These are phyloP conservation scores for Cercospora citrullina DNA, from an alignment of 2,329 filamentous ascomycete species.

Conservation along the genomic window DNA sequence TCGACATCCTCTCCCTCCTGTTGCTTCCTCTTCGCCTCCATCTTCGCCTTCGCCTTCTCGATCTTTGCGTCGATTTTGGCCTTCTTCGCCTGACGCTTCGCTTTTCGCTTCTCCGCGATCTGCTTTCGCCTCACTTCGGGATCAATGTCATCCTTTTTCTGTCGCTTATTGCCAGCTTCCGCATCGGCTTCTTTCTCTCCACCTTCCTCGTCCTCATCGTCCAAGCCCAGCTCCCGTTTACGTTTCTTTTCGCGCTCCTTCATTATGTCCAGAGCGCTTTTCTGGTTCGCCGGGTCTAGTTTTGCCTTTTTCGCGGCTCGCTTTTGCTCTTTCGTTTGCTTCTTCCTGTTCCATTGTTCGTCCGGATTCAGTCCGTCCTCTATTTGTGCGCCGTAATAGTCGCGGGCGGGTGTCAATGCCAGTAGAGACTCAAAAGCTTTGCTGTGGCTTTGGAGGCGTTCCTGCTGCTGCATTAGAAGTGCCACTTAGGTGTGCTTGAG, in stretches of 20 bases:
- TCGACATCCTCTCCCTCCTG: conserved; percentile 30
- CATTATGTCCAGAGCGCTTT: conserved; percentile 90
- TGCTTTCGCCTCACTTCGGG: conserved; percentile 36
- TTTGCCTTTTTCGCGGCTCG: conserved; percentile 81
- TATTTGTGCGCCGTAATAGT: conserved; percentile 65
- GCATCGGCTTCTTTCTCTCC: conserved; percentile 41
- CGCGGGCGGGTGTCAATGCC: conserved; percentile 84
- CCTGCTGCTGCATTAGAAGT: conserved; percentile 40
- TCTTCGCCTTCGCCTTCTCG: conserved; percentile 43
- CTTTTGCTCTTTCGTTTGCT: conserved; percentile 90
- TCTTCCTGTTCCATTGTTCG: conserved; percentile 92
- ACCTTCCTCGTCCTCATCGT: conserved; percentile 39
- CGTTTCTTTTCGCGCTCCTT: conserved; percentile 80
- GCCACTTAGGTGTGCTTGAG: too few species aligned
- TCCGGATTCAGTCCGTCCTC: conserved; percentile 69
- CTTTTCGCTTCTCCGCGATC: conserved; percentile 47
- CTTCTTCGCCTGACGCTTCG: conserved; percentile 49
- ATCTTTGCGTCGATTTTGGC: conserved; percentile 45
- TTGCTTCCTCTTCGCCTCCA: conserved; percentile 35
- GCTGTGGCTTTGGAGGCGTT: conserved; percentile 58
- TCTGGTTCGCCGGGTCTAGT: conserved; percentile 84
- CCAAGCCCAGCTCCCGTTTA: conserved; percentile 65
- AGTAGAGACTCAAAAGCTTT: conserved; percentile 84
- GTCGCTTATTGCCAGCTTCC: conserved; percentile 46
- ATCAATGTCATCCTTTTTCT: conserved; percentile 42